Evolutionary conservation across 345 rosid species (phyloP), one percentile per base, ranked within the genome.

Genomic region (Raphanus raphanistrum): DNA sequence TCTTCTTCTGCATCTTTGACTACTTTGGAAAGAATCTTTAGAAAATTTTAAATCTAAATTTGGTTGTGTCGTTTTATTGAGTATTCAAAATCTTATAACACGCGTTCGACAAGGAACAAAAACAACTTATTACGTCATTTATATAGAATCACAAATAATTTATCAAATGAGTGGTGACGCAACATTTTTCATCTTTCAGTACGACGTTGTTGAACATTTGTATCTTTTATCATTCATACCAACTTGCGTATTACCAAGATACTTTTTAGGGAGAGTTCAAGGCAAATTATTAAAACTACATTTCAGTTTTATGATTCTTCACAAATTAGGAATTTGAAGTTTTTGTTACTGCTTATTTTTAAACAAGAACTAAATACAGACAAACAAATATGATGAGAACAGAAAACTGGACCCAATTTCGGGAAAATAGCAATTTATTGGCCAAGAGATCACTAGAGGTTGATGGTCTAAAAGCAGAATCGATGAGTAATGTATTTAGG

Each of bases 391-490:
- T 52, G 58, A 58, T 58, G 62, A 26, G 31, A 58, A 58, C 27
- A 26, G 62, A 4, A 58, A 58, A 59, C 6, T 58, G 32, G 63
- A 58, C 32, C 63, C 63, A 26, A 10, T 57, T 58, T 27, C 63
- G 26, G 26, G 13, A 27, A 59, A 12, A 26, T 26, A 11, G 63
- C 33, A 59, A 26, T 59, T 10, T 27, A 60, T 12, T 63, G 59
- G 48, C 35, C 63, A 76, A 61, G 74, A 36, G 63, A 72, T 43
- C 77, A 72, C 73, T 78, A 72, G 68, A 78, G 72, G 63, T 72
- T 78, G 77, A 78, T 66, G 32, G 81, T 66, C 73, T 72, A 59
- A 33, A 78, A 66, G 57, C 32, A 78, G 81, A 66, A 78, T 65
- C 62, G 55, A 59, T 48, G 25, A 71, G 57, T 10, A 77, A 0